Evolutionary conservation across 2,329 filamentous ascomycete species (phyloP), one percentile per base, ranked within the genome.

Genomic region (Mollisiaceae sp.): DNA sequence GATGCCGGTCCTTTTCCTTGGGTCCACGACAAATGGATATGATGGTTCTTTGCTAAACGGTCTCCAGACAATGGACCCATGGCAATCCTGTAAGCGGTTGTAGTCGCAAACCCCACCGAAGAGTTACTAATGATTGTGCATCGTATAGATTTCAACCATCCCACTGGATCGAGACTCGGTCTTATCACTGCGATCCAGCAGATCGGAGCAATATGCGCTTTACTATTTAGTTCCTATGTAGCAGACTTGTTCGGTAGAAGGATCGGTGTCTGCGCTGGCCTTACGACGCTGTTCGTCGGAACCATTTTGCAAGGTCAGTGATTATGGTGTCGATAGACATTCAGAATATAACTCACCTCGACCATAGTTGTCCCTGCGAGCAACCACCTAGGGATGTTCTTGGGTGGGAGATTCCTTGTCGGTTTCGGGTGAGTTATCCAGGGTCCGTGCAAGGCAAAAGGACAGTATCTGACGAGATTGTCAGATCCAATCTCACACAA

Each of bases 31-130:
- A 8, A 72, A 73, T 67, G 80, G 79, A 14, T 82, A 79, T 63
- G 80, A 81, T 61, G 79, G 77, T 20, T 78, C 75, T 18, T 72
- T 82, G 56, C 74, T 81, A 73, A 82, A 81, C 63, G 79, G 79
- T 47, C 67, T 82, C 32, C 79, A 82, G 69, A 78, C 79, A 2
- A 79, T 84, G 68, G 65, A 71, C 1, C 73, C 77, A 54, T 83
- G 82, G 82, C 72, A 79, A 64, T 66, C 75, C 8, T 78, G 72
- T 72, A 78, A 65, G 71, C 38, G 4, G 12, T 35, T 18, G 2
- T 18, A 15, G 24, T 35, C 14, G 14, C 20, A 45, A 20, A 12
- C 56, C 18, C 6, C 24, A 24, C 35, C 11, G 6, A 47, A 18
- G 11, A 41, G 14, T 41, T 5, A 38, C n/a, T 24, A 50, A 35